These are phyloP conservation scores for Xylaria curta DNA, from an alignment of 495 filamentous ascomycete species.

Conservation along the genomic window DNA sequence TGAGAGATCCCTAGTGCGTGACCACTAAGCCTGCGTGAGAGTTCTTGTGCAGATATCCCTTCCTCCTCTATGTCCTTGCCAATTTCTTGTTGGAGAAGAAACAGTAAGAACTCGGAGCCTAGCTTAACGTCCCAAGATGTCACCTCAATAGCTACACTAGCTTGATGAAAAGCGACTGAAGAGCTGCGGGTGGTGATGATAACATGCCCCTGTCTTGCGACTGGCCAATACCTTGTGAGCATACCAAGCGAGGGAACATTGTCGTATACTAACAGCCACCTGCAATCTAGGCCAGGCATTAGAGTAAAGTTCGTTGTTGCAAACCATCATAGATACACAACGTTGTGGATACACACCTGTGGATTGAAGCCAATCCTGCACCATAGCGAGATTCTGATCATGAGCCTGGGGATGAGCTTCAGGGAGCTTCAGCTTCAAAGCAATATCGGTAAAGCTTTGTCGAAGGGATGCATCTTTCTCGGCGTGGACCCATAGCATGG, in stretches of 20 bases:
- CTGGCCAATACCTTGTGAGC: constrained; percentile 26
- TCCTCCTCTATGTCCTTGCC: constrained; percentile 1
- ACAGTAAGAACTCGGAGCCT: constrained; percentile 21
- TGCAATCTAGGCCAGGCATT: neutral
- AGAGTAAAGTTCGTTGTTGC: neutral
- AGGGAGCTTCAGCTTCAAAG: constrained; percentile 28
- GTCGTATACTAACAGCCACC: constrained; percentile 21
- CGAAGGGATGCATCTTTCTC: constrained; percentile 31
- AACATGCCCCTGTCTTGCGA: neutral
- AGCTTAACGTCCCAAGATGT: constrained; percentile 12
- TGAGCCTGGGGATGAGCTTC: constrained; percentile 24
- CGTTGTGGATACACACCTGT: constrained; percentile 2
- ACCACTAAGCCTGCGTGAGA: constrained; percentile 8
- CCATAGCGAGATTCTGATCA: constrained; percentile 29
- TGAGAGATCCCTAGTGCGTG: constrained; percentile 21
- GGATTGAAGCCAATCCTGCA: constrained; percentile 25
- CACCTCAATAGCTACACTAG: constrained; percentile 6
- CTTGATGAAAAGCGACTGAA: constrained; percentile 3
- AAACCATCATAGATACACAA: neutral
- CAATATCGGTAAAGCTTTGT: constrained; percentile 38
- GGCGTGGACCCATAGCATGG: constrained; percentile 27
- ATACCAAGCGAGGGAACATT: constrained; percentile 15
- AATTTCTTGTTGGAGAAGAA: constrained; percentile 1
- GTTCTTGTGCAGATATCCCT: neutral
- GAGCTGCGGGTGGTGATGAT: constrained; percentile 24